Evolutionary conservation across 345 rosid genomes (phyloP).

Genomic region (Fremontodendron californicum): DNA sequence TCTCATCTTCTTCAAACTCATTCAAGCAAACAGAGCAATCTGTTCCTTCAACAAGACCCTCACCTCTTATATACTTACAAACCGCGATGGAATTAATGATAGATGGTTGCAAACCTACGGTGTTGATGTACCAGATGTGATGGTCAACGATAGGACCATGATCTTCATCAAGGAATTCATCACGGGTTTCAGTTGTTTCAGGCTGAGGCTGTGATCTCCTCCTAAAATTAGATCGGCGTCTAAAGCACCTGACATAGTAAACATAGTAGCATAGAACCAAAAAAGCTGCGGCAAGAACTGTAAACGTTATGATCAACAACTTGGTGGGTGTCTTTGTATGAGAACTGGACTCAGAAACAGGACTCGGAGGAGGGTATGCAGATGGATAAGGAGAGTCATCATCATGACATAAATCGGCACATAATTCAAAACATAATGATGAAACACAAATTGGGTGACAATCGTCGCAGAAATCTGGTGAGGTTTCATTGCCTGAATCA

Average conservation of each 20-base stretch:
- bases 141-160: conserved; percentile 48
- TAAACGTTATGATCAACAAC: neutral
- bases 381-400: neutral
- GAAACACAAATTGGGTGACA: neutral
- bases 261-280: neutral
- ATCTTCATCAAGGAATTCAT: conserved; percentile 40
- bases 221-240: neutral
- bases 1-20: conserved; percentile 67
- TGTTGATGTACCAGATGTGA: conserved; percentile 66
- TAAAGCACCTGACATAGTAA: neutral
- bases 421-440: neutral
- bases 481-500: neutral
- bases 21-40: conserved; percentile 76
- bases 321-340: neutral
- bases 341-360: neutral
- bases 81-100: conserved; percentile 53
- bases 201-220: neutral
- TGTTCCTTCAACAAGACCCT: conserved; percentile 59
- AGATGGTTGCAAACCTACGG: conserved; percentile 52
- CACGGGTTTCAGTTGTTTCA: conserved; percentile 15
- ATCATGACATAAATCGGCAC: neutral
- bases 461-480: neutral
- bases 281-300: neutral
- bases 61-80: conserved; percentile 40
- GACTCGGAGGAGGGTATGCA: conserved; percentile 8